Percentiles rank a stretch among this genome's conserved stretches.
These are phyloP conservation scores for Stagonosporopsis chrysanthemi DNA, from an alignment of 2,329 filamentous ascomycete genomes.

Conservation along the genomic window DNA sequence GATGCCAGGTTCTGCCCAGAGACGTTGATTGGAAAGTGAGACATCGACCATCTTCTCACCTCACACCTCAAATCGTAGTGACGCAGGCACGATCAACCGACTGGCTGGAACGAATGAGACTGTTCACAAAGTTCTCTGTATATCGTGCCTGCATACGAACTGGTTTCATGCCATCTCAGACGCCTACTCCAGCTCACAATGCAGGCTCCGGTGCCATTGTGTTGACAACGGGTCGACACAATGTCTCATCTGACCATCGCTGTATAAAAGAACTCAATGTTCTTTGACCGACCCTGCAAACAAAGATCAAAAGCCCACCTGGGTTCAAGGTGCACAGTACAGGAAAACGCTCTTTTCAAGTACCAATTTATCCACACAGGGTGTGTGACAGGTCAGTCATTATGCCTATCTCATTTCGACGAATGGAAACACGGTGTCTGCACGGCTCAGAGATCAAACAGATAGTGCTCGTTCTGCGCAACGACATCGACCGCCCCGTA, in stretches of 20 bases:
- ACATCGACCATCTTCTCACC: background rate
- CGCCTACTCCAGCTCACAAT: background rate
- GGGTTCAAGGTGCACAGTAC: too few species aligned
- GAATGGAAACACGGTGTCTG: slow-evolving; percentile 28
- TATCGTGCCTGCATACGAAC: too few species aligned
- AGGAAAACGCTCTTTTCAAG: background rate
- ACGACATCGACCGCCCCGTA: slow-evolving; percentile 10
- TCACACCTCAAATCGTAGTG: background rate
- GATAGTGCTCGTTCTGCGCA: slow-evolving; percentile 31
- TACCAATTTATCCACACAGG: background rate
- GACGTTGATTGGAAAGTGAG: background rate
- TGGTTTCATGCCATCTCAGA: background rate
- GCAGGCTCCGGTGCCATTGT: background rate
- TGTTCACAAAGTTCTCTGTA: background rate
- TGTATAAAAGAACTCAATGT: background rate
- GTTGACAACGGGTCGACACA: background rate
- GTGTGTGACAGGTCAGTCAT: background rate
- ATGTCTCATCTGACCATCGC: background rate
- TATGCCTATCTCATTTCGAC: slow-evolving; percentile 17
- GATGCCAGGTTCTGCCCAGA: too few species aligned
- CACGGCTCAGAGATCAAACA: slow-evolving; percentile 35
- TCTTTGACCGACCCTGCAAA: too few species aligned
- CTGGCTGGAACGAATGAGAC: background rate
- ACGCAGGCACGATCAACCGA: background rate
- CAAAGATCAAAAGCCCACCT: background rate